Evolutionary conservation across 192 early-diverging fungal genomes (phyloP), one percentile per base, ranked within the genome.

Genomic region (Coemansia sp.): DNA sequence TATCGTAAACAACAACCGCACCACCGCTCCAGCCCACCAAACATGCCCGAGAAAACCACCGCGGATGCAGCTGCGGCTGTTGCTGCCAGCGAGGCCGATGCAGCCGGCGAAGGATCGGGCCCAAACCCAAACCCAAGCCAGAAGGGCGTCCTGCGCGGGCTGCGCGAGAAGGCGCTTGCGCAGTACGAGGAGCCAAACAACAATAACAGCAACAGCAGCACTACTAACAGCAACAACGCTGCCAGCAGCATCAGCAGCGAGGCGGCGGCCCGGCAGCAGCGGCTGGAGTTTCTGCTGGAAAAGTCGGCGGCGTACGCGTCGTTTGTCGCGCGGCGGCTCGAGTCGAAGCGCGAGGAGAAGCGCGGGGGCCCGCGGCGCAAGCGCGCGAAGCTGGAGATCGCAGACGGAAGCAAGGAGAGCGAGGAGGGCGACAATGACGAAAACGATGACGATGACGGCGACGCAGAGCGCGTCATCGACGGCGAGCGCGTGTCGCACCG

Each of bases 261-360:
- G 47, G 85, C 87, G 41, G 79, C 86, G 42, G 86, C 92, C 64
- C 83, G 91, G 18, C 81, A 89, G 67, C 87, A 92, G 66, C 87
- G 92, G 21, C 80, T 94, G 11, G 84, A 92, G 63, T 92, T 91
- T 68, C 84, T 96, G 63, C 79, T 96, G 5, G 90, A 92, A 70
- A 91, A 90, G 68, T 93, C 94, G 0, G 86, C 91, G 3, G 86
- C 91, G 0, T 96, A 94, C 73, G 89, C 89, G 44, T 86, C 84
- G 38, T 93, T 94, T 70, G 77, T 96, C 4, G 86, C 88, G 1
- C 71, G 86, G n/a, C 89, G 91, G 74, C 77, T 96, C 57, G 89
- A 94, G 59, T 84, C 79, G 58, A 89, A 92, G 54, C 89, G 92
- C 62, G 75, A 87, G 45, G 89, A 94, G 65, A 86, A 87, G 44